Evolutionary conservation across 228 moss, liverwort and hornwort genomes (phyloP).

Genomic region (Sphagnum magellanicum): DNA sequence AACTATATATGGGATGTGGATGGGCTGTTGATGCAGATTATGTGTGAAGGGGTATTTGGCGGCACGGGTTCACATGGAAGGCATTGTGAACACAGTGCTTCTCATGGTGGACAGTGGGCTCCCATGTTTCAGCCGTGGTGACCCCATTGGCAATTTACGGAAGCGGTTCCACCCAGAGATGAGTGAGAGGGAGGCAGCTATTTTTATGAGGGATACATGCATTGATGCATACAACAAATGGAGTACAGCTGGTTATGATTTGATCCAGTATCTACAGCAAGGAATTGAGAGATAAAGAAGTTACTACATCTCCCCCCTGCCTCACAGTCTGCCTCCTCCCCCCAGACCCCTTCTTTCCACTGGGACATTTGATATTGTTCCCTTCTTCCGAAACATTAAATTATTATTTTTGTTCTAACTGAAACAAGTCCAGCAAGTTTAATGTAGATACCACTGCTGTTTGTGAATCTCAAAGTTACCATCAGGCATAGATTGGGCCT

Average conservation of each 20-base stretch:
- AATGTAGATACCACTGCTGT: too few relatives aligned
- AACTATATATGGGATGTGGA: too few relatives aligned
- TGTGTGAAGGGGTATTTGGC: constrained; percentile 84
- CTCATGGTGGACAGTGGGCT: constrained; percentile 88
- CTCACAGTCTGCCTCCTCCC: too few relatives aligned
- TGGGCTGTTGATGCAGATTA: constrained; percentile 43
- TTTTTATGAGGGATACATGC: constrained; percentile 84
- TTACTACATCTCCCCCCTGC: too few relatives aligned
- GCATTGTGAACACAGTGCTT: constrained; percentile 74
- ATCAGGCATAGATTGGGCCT: too few relatives aligned
- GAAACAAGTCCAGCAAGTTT: too few relatives aligned
- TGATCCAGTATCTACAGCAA: constrained; percentile 83
- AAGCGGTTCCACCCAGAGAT: constrained; percentile 81
- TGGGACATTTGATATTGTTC: too few relatives aligned
- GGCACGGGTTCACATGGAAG: constrained; percentile 78
- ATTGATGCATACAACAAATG: constrained; percentile 90
- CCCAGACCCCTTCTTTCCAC: too few relatives aligned
- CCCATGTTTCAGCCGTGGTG: constrained; percentile 83
- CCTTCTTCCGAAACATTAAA: too few relatives aligned
- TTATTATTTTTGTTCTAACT: too few relatives aligned
- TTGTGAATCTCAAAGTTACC: too few relatives aligned
- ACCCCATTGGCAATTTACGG: constrained; percentile 78
- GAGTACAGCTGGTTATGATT: constrained; percentile 83
- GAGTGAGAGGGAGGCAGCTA: constrained; percentile 78
- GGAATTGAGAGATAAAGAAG: constrained; percentile 61